Base-by-base conservation (phyloP, 106 monocot species). In the Phalaenopsis aphrodite region DNA sequence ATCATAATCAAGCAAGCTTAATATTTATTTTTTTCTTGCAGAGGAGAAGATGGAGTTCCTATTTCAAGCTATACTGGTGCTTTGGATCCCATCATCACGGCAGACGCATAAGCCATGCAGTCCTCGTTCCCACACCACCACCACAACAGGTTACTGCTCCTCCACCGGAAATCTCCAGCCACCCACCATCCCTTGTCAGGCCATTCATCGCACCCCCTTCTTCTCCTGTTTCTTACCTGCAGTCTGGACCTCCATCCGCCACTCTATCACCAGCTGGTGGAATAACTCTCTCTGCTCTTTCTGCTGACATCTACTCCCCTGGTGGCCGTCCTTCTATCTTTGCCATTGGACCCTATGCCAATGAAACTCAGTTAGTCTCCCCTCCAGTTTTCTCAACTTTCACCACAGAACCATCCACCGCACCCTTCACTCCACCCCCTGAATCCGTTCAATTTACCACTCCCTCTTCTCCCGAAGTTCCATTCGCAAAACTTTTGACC, bases 381-480 rank as follows among this genome's bases (percentile, higher is more conserved):
- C 98, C 98, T 3, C 98, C 98, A 3, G 93, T 87, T 16, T 96
- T 96, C 81, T 96, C 95, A 36, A 88, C 92, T 36, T 91, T 98
- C 81, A 98, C 92, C 78, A 99, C 98, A 30, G 98, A 99, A 83
- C 94, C 98, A 43, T 91, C 90, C 18, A 99, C 98, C 39, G 92
- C 98, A 37, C 84, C 92, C 23, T 87, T 99, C 23, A 99, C 94
- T 67, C 96, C 96, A 4, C 97, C 97, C 58, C 90, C 97, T 9
- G 97, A 98, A 77, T 68, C 90, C 30, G 71, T 94, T 12, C 91
- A 92, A 75, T 75, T 89, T 9, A 94, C 98, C 14, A 94, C 94
- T 37, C 94, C 94, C 68, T 89, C 98, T 8, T 98, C 98, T 36
- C 98, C 98, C 6, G 98, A 99, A 81, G 98, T 99, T 4, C 98